Evolutionary conservation across 768 basidiomycete genomes (phyloP).

Genomic region (Coprinellus aureogranulatus): DNA sequence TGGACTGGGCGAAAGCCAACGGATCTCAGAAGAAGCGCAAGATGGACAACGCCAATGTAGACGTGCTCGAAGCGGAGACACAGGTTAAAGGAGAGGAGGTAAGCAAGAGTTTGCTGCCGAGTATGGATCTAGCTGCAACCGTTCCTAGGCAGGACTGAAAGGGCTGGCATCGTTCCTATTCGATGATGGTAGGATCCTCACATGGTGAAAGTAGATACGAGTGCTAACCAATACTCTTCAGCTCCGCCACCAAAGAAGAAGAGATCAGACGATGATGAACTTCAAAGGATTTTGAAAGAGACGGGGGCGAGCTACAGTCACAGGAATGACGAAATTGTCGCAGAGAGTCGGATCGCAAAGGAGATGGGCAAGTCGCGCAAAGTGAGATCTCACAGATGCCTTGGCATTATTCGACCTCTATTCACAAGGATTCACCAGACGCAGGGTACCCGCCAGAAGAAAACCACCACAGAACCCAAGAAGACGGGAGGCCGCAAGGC

Average conservation of each 20-base stretch:
- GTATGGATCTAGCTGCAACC: background rate
- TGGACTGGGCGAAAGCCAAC: constrained; percentile 80
- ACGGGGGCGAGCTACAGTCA: constrained; percentile 74
- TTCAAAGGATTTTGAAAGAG: constrained; percentile 52
- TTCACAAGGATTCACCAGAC: no score
- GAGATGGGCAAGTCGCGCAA: constrained; percentile 53
- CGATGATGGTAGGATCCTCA: constrained; percentile 54
- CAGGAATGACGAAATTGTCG: constrained; percentile 67
- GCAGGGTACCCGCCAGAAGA: no score
- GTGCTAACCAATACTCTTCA: background rate
- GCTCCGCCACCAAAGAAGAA: constrained; percentile 21
- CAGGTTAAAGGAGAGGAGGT: constrained; percentile 45
- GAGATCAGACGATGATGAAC: constrained; percentile 44
- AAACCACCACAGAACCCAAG: constrained; percentile 13
- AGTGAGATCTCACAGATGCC: no score
- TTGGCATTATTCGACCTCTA: no score
- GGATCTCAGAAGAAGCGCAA: constrained; percentile 30
- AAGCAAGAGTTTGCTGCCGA: constrained; percentile 9
- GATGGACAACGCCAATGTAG: constrained; percentile 26
- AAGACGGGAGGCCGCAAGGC: constrained; percentile 9
- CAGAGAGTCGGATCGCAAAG: constrained; percentile 66
- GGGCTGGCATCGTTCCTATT: constrained; percentile 68
- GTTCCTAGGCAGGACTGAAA: constrained; percentile 46
- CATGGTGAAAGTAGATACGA: background rate
- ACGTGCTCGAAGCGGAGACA: constrained; percentile 42